A percentile compares a stretch with the other conserved stretches of the same genome.
Evolutionary conservation across 805 yeast species (phyloP).

Genomic region (Candida taoyuanica): DNA sequence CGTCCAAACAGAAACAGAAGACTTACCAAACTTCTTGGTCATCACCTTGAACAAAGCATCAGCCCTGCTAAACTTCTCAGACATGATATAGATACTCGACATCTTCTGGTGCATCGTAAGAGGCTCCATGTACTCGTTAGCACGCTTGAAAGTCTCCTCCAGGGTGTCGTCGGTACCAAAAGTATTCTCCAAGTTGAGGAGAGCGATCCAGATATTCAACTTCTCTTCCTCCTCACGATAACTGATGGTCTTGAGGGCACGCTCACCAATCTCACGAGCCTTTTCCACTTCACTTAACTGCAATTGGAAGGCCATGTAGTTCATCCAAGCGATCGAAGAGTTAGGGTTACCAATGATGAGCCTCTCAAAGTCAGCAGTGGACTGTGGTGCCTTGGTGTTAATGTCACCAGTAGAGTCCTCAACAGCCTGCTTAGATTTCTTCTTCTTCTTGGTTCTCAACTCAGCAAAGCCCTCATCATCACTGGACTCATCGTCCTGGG

Average conservation of each 20-base stretch:
- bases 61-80: slow-evolving; percentile 72
- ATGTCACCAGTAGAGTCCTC: slow-evolving; percentile 86
- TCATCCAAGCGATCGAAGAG: slow-evolving; percentile 94
- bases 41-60: slow-evolving; percentile 58
- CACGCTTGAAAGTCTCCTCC: slow-evolving; percentile 73
- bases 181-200: slow-evolving; percentile 87
- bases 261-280: slow-evolving; percentile 88
- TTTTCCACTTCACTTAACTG: slow-evolving; percentile 91
- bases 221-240: slow-evolving; percentile 92
- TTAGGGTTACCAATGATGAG: slow-evolving; percentile 87
- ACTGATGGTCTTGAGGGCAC: slow-evolving; percentile 87
- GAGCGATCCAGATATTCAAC: slow-evolving; percentile 92
- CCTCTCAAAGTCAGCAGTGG: slow-evolving; percentile 88
- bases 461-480: slow-evolving; percentile 49
- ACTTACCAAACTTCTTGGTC: slow-evolving; percentile 74
- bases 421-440: slow-evolving; percentile 36
- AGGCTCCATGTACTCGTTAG: slow-evolving; percentile 91
- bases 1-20: slow-evolving; percentile 71
- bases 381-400: slow-evolving; percentile 83
- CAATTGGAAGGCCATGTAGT: slow-evolving; percentile 95
- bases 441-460: slow-evolving; percentile 42
- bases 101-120: slow-evolving; percentile 74
- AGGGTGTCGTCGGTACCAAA: slow-evolving; percentile 85
- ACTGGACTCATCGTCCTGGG: slow-evolving; percentile 48
- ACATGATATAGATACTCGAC: slow-evolving; percentile 66